phyloP scores from a whole-genome alignment of 805 yeast genomes.

The Kodamaea hsintzibuensis region DNA sequence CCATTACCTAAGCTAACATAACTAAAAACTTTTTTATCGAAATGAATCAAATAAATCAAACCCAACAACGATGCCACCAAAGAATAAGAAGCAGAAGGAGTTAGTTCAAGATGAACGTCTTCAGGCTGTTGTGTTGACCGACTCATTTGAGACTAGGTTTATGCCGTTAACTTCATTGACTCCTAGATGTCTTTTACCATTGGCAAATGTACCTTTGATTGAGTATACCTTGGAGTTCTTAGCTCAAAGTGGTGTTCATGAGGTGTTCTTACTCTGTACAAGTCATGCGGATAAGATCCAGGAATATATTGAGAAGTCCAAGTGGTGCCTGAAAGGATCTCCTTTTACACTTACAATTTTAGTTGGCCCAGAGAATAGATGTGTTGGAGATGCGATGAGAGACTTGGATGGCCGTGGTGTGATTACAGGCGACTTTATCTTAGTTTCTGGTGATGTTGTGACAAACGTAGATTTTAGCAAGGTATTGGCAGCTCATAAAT shows the following conservation, averaged over 20 bases:
- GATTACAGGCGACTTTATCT: conserved; percentile 84
- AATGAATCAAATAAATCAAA: neutral
- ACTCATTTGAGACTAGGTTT: conserved; percentile 88
- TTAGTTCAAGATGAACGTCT: conserved; percentile 68
- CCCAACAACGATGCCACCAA: conserved; percentile 41
- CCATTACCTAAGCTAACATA: neutral
- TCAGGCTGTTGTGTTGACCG: conserved; percentile 94
- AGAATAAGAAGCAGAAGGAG: conserved; percentile 54
- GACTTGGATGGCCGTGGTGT: conserved; percentile 90
- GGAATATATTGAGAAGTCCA: conserved; percentile 71
- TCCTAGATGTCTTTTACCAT: conserved; percentile 89
- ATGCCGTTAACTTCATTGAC: conserved; percentile 84
- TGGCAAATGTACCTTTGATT: conserved; percentile 90
- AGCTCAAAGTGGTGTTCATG: conserved; percentile 86
- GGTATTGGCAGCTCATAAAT: conserved; percentile 71
- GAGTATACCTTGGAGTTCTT: conserved; percentile 94
- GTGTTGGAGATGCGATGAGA: conserved; percentile 97
- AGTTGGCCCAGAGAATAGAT: conserved; percentile 80
- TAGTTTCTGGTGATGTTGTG: conserved; percentile 94
- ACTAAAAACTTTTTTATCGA: neutral
- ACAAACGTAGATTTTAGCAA: conserved; percentile 81
- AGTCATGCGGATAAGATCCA: conserved; percentile 89
- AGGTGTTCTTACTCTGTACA: conserved; percentile 87
- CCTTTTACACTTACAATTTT: conserved; percentile 82
- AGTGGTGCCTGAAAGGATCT: conserved; percentile 67